Conservation (phyloP, 2,329 filamentous ascomycete genomes). For the Rhinocladiella similis region DNA sequence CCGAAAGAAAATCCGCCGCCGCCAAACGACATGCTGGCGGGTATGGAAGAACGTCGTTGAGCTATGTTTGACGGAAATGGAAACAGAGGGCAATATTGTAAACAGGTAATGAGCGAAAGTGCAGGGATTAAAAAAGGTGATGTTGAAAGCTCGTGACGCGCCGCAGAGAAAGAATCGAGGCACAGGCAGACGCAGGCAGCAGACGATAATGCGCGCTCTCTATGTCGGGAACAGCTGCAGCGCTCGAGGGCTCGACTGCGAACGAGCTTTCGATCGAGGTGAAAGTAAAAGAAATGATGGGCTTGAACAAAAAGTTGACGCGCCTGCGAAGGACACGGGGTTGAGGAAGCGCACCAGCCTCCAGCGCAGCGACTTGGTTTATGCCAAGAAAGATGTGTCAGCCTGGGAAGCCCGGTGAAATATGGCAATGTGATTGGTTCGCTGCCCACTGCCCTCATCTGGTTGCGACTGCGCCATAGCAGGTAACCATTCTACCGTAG, state of each 20-base stretch:
- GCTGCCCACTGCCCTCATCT: too few species aligned
- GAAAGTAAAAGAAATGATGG: background rate
- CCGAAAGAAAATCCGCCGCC: slow-evolving; percentile 26
- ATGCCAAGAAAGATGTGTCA: background rate
- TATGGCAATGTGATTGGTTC: too few species aligned
- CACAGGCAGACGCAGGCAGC: slow-evolving; percentile 9
- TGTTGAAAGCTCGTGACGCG: slow-evolving; percentile 21
- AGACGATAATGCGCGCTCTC: slow-evolving; percentile 4
- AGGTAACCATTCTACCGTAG: too few species aligned
- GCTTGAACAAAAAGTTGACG: slow-evolving; percentile 5
- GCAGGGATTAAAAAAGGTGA: slow-evolving; percentile 5
- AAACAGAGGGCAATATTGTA: background rate
- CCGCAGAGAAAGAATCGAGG: slow-evolving; percentile 7
- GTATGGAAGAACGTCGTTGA: slow-evolving; percentile 26
- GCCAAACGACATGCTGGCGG: slow-evolving; percentile 30
- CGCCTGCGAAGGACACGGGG: slow-evolving; percentile 4
- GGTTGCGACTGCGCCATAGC: too few species aligned
- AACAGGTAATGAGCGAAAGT: slow-evolving; percentile 9
- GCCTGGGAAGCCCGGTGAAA: background rate
- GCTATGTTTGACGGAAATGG: slow-evolving; percentile 17
- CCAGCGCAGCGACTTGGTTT: background rate
- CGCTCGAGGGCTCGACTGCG: background rate
- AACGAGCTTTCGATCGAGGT: background rate
- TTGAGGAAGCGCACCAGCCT: background rate
- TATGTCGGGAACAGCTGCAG: background rate